Base-by-base conservation (phyloP, 192 early-diverging fungal genomes). In the Backusella psychrophila region DNA sequence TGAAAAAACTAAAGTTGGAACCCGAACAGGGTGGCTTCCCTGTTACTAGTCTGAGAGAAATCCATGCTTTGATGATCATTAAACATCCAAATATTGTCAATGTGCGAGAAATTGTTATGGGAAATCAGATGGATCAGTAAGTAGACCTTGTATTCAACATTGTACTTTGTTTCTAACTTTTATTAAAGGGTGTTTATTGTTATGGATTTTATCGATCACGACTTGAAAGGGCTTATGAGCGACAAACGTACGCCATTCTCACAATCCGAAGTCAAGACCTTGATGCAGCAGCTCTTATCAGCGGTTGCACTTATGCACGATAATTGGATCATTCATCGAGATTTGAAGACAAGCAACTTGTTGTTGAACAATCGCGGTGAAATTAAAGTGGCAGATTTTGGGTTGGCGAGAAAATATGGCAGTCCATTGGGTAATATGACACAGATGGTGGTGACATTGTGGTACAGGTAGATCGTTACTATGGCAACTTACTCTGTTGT, bases 131-230 rank as follows among this genome's bases (percentile, higher is more conserved):
- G 29, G 83, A 83, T 34, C 89, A 89, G 90, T 91, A 85, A 72
- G 85, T 71, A 17, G 33, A 29, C 12, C 14, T 49, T 12, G 46
- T 52, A 39, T 80, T 12, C 66, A 21, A 29, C 69, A 52, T 12
- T 56, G 63, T 12, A 12, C 11, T 66, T 46, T 67, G 1, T 69
- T 36, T 41, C 34, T 82, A 70, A 12, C 17, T 74, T 59, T 75
- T 82, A 29, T 59, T 85, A 71, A 78, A 93, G 92, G 78, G 92
- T 98, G 35, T 99, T 96, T 77, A 96, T 97, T 74, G 96, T 96
- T 4, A 99, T 99, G 97, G 97, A 99, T 69, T 99, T 94, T 81
- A 91, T 97, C 76, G 95, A 97, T 41, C 96, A 98, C 78, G 97
- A 99, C 75, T 85, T 99, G 52, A 96, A 98, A 68, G 83, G 91